These are phyloP conservation scores for Lachancea thermotolerans DNA, from an alignment of 805 yeast genomes.

Conservation along the genomic window DNA sequence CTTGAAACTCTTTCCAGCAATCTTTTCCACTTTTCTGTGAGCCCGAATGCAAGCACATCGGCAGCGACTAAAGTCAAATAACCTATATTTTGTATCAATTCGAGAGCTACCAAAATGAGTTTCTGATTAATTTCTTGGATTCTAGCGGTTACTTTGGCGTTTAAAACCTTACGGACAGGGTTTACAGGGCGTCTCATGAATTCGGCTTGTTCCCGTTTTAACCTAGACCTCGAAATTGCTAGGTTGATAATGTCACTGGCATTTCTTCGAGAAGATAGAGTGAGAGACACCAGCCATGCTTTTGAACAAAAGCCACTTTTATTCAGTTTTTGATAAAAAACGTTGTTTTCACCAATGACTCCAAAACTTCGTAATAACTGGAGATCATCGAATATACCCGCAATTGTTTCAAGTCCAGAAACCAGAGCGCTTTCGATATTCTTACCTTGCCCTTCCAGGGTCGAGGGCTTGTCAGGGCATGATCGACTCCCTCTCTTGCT, in stretches of 20 bases:
- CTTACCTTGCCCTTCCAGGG: not conserved
- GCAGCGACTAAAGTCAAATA: constrained; percentile 19
- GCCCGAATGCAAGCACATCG: constrained; percentile 1
- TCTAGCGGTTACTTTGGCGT: constrained; percentile 13
- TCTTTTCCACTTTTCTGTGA: constrained; percentile 5
- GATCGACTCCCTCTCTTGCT: too few species aligned
- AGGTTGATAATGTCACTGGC: constrained; percentile 10
- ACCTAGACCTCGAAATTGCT: constrained; percentile 11
- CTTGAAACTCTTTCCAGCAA: constrained; percentile 22
- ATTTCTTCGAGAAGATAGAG: constrained; percentile 19
- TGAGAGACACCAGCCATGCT: constrained; percentile 25
- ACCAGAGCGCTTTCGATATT: constrained; percentile 17
- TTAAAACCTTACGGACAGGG: constrained; percentile 13
- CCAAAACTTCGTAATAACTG: constrained; percentile 26
- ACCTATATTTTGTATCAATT: constrained; percentile 21
- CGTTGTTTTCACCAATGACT: constrained; percentile 21
- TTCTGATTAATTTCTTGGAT: constrained; percentile 11
- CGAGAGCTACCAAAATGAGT: constrained; percentile 17
- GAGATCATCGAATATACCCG: constrained; percentile 24
- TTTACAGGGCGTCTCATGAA: not conserved
- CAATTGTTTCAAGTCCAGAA: constrained; percentile 18
- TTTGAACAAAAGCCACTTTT: constrained; percentile 26
- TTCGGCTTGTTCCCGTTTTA: constrained; percentile 11
- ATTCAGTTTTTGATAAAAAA: constrained; percentile 20
- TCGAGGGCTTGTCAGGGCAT: not conserved